A percentile compares a stretch with the other conserved stretches of the same genome.
phyloP scores from a whole-genome alignment of 257 asterid genomes.

The Echium plantagineum region DNA sequence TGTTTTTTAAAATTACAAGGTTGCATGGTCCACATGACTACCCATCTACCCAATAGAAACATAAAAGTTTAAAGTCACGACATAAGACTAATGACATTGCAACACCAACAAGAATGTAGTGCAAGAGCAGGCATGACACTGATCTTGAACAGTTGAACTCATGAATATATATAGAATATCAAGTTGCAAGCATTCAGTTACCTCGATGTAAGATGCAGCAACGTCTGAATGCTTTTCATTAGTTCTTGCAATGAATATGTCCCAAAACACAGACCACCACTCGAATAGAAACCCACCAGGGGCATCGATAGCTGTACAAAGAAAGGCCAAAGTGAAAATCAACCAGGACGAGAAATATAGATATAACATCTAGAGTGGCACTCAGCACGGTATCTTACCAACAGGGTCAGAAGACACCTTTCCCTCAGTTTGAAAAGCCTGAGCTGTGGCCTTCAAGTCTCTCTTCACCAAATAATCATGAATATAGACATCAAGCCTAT shows the following conservation, averaged over 20 bases:
- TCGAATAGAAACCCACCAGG: conserved; percentile 99
- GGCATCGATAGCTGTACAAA: conserved; percentile 82
- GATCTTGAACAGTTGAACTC: neutral
- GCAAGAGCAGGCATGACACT: neutral
- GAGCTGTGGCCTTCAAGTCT: conserved; percentile 91
- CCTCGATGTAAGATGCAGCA: conserved; percentile 99
- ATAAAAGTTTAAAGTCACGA: neutral
- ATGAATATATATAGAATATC: neutral
- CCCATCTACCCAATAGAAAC: neutral
- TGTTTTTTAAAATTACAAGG: no score
- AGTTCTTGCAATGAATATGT: conserved; percentile 93
- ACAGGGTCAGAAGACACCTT: conserved; percentile 98
- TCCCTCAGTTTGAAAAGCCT: conserved; percentile 96
- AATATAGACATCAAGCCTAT: conserved; percentile 93
- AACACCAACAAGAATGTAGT: neutral
- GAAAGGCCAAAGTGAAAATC: neutral
- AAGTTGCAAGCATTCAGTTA: conserved; percentile 6
- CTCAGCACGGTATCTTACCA: conserved; percentile 35
- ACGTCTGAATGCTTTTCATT: conserved; percentile 98
- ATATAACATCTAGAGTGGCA: conserved; percentile 5
- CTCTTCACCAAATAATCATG: conserved; percentile 93
- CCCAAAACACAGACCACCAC: conserved; percentile 99
- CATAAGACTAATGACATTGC: neutral
- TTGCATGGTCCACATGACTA: no score
- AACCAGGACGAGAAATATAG: neutral